Conservation (phyloP, 176 grass and related monocot genomes). For the Phoenix roebelenii region DNA sequence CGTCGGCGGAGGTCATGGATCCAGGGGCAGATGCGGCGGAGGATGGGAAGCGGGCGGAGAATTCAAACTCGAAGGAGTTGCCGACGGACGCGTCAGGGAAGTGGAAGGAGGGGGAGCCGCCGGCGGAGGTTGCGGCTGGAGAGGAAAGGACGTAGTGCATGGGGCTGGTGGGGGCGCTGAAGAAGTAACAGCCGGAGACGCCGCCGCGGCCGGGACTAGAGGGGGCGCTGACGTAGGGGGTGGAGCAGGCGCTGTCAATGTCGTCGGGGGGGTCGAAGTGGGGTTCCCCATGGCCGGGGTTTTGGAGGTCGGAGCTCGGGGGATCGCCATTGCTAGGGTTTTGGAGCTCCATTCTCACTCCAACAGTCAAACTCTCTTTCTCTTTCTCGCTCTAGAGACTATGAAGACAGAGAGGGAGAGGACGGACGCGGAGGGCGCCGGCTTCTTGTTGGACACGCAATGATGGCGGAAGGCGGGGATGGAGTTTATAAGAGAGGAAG, state of each 20-base stretch:
- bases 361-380: not conserved
- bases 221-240: slow-evolving; percentile 24
- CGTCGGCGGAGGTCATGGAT: slow-evolving; percentile 19
- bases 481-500: too few relatives aligned
- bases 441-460: too few relatives aligned
- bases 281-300: not conserved
- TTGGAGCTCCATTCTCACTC: slow-evolving; percentile 10
- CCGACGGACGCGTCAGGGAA: not conserved
- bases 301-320: not conserved
- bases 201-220: slow-evolving; percentile 11
- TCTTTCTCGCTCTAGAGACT: too few relatives aligned
- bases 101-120: not conserved
- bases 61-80: slow-evolving; percentile 20
- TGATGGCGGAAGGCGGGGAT: too few relatives aligned
- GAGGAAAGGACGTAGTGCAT: slow-evolving; percentile 17
- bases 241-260: slow-evolving; percentile 21
- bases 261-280: not conserved
- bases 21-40: not conserved
- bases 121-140: not conserved
- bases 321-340: slow-evolving; percentile 1
- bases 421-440: slow-evolving; percentile 10
- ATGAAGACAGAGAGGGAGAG: slow-evolving; percentile 5
- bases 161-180: slow-evolving; percentile 23
- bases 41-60: slow-evolving; percentile 23
- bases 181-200: slow-evolving; percentile 6